Percentiles rank a stretch among this genome's conserved stretches.
These are phyloP conservation scores for Pyronema omphalodes DNA, from an alignment of 495 filamentous ascomycete genomes.

Conservation along the genomic window DNA sequence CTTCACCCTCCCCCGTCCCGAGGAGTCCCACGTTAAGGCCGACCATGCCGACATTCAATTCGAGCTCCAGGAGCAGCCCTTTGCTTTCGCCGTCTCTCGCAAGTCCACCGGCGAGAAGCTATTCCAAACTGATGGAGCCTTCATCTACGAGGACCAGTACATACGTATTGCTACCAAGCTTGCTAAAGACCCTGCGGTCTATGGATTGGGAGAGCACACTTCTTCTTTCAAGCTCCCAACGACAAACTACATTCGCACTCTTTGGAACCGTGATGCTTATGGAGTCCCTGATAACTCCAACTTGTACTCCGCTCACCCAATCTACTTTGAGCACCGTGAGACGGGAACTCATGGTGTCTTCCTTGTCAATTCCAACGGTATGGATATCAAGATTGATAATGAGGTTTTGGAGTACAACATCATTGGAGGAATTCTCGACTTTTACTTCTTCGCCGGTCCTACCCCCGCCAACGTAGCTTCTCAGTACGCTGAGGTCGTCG, in stretches of 20 bases:
- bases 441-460: slow-evolving; percentile 68
- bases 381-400: slow-evolving; percentile 70
- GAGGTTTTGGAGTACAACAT: slow-evolving; percentile 60
- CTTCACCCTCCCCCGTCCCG: slow-evolving; percentile 47
- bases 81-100: slow-evolving; percentile 56
- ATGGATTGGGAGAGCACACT: slow-evolving; percentile 65
- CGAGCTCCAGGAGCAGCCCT: slow-evolving; percentile 45
- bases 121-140: slow-evolving; percentile 54
- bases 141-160: slow-evolving; percentile 69
- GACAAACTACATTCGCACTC: slow-evolving; percentile 55
- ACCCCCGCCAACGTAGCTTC: slow-evolving; percentile 49
- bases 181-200: slow-evolving; percentile 49
- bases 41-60: slow-evolving; percentile 41
- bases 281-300: slow-evolving; percentile 48
- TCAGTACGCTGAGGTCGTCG: slow-evolving; percentile 57
- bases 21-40: slow-evolving; percentile 12
- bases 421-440: slow-evolving; percentile 62
- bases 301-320: slow-evolving; percentile 64
- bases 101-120: slow-evolving; percentile 46
- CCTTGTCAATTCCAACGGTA: slow-evolving; percentile 65
- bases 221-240: slow-evolving; percentile 55
- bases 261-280: slow-evolving; percentile 66
- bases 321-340: slow-evolving; percentile 64
- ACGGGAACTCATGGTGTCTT: slow-evolving; percentile 66
- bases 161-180: slow-evolving; percentile 50